These are phyloP conservation scores for Penicillium soppii DNA, from an alignment of 495 filamentous ascomycete species.

Conservation along the genomic window DNA sequence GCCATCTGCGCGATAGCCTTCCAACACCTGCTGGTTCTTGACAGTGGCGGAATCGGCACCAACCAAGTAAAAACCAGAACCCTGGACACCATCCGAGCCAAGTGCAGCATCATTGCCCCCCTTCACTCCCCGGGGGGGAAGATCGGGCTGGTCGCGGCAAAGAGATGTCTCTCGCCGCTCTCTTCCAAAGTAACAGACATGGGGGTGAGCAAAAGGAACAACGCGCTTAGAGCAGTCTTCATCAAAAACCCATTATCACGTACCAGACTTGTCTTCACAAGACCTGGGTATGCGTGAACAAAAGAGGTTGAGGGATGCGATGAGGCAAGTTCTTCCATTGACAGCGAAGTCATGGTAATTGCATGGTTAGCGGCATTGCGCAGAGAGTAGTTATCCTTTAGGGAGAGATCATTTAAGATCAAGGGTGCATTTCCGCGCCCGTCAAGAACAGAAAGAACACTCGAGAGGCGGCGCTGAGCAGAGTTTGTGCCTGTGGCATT, in stretches of 20 bases:
- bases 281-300: conserved; percentile 57
- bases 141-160: conserved; percentile 38
- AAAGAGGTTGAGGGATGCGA: conserved; percentile 52
- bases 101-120: conserved; percentile 4
- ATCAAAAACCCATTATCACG: conserved; percentile 19
- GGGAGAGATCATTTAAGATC: conserved; percentile 45
- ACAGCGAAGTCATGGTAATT: conserved; percentile 48
- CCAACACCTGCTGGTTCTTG: conserved; percentile 9
- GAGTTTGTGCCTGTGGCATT: background rate
- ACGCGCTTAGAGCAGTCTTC: conserved; percentile 3
- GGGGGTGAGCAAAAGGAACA: conserved; percentile 19
- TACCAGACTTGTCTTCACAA: conserved; percentile 45
- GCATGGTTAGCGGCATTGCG: conserved; percentile 44
- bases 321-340: conserved; percentile 38
- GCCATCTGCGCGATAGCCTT: conserved; percentile 16
- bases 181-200: conserved; percentile 35
- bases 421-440: conserved; percentile 53
- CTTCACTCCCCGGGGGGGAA: conserved; percentile 25
- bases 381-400: conserved; percentile 33
- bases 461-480: conserved; percentile 32
- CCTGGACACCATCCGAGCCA: conserved; percentile 22
- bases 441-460: conserved; percentile 59
- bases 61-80: conserved; percentile 24
- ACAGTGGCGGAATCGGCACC: conserved; percentile 12
- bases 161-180: conserved; percentile 46